Conservation (phyloP, 2,329 filamentous ascomycete genomes). For the Eutypa lata region DNA sequence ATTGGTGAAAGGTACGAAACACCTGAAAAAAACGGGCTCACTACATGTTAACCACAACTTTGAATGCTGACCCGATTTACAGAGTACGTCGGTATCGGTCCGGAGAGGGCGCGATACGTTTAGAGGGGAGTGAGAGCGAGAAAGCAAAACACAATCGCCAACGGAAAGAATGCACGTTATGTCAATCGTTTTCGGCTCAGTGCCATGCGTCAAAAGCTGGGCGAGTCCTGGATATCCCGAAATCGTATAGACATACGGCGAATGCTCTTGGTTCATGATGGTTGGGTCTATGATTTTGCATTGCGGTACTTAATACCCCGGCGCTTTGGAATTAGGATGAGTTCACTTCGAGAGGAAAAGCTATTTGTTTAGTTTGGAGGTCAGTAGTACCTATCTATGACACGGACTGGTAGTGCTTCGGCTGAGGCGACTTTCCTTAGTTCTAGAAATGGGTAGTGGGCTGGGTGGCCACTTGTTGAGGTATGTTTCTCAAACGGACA, state of each 20-base stretch:
- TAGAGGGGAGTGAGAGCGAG: slow-evolving; percentile 13
- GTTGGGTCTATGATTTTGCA: not conserved
- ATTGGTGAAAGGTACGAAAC: slow-evolving; percentile 19
- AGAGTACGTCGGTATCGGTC: slow-evolving; percentile 15
- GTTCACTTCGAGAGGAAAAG: not conserved
- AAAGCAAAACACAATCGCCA: slow-evolving; percentile 1
- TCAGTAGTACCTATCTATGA: not conserved
- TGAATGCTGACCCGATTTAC: slow-evolving; percentile 7
- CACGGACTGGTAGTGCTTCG: no score
- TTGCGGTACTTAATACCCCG: not conserved
- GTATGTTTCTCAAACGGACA: no score
- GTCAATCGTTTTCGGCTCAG: not conserved
- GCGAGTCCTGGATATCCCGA: no score
- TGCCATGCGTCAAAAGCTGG: no score
- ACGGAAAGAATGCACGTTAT: slow-evolving; percentile 1
- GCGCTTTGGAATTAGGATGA: not conserved
- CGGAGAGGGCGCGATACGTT: slow-evolving; percentile 18
- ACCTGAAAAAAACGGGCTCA: not conserved
- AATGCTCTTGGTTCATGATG: not conserved
- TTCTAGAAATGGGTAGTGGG: no score
- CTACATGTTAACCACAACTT: not conserved
- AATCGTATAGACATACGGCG: no score
- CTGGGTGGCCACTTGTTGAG: no score
- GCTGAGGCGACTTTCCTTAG: no score
- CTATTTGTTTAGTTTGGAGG: not conserved